A percentile compares a stretch with the other conserved stretches of the same genome.
phyloP scores from a whole-genome alignment of 2,329 filamentous ascomycete genomes.

The Botrytis tulipae region DNA sequence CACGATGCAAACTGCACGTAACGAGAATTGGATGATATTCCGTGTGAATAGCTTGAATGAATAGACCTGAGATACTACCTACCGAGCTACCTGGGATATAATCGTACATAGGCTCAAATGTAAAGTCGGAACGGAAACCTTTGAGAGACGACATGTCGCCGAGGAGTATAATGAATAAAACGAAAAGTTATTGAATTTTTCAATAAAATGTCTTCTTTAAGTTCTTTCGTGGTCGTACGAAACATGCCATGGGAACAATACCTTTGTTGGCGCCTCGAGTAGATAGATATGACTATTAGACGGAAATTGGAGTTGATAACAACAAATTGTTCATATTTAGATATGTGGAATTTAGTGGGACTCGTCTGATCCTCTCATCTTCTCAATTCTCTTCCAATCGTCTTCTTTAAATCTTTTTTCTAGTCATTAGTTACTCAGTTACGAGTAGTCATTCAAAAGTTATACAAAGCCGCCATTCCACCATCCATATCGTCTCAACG shows the following conservation, averaged over 20 bases:
- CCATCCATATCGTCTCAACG: constrained; percentile 1
- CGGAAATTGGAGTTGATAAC: not conserved
- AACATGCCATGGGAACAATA: not conserved
- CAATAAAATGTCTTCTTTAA: not conserved
- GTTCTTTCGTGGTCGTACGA: not conserved
- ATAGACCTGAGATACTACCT: not conserved
- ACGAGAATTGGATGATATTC: constrained; percentile 15
- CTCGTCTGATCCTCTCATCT: not conserved
- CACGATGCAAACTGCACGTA: constrained; percentile 3
- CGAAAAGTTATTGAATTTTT: not conserved
- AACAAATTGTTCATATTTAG: not conserved
- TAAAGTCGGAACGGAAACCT: not conserved
- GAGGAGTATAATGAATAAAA: not conserved
- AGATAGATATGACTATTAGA: not conserved
- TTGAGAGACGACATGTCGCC: not conserved
- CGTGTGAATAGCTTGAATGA: not conserved
- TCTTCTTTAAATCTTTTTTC: not conserved
- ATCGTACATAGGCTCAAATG: constrained; percentile 6
- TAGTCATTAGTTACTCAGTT: not conserved
- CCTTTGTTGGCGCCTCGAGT: constrained; percentile 2
- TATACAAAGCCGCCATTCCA: not conserved
- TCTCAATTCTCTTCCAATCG: not conserved
- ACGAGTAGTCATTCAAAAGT: not conserved
- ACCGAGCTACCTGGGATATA: not conserved
- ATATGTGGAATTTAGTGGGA: not conserved